Percentiles rank a stretch among this genome's conserved stretches.
Evolutionary conservation across 2,329 filamentous ascomycete species (phyloP).

Genomic region (Fusarium sp.): DNA sequence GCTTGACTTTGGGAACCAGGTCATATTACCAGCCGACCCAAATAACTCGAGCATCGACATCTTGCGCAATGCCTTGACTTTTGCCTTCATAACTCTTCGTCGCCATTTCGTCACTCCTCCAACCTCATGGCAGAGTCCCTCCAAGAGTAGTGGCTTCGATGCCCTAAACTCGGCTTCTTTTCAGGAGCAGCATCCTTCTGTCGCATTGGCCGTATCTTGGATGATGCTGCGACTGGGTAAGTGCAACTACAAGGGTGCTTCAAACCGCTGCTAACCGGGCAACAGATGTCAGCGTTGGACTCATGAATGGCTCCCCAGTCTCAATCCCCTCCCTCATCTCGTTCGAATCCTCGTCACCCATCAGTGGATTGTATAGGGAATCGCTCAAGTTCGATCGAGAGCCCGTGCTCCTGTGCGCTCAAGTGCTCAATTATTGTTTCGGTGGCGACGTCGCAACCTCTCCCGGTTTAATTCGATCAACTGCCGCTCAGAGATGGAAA

Average conservation of each 20-base stretch:
- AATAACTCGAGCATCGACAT: conserved; percentile 20
- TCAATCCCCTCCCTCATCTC: conserved; percentile 46
- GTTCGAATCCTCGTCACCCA: conserved; percentile 35
- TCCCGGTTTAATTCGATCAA: conserved; percentile 28
- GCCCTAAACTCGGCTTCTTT: conserved; percentile 30
- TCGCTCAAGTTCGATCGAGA: conserved; percentile 44
- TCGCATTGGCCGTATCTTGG: conserved; percentile 41
- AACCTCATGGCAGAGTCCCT: conserved; percentile 41
- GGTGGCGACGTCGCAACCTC: conserved; percentile 27
- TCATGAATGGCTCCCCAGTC: conserved; percentile 48
- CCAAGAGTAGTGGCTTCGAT: conserved; percentile 29
- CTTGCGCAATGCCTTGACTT: conserved; percentile 25
- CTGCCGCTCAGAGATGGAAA: conserved; percentile 50
- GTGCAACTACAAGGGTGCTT: not conserved
- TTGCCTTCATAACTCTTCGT: conserved; percentile 30
- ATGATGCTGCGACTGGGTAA: conserved; percentile 50
- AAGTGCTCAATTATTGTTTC: conserved; percentile 54
- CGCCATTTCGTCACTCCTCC: conserved; percentile 37
- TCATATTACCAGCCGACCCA: conserved; percentile 16
- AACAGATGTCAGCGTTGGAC: conserved; percentile 49
- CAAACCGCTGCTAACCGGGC: not conserved
- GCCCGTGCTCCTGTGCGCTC: conserved; percentile 53
- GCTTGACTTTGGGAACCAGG: conserved; percentile 16
- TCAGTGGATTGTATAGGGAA: conserved; percentile 34
- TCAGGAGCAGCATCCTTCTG: conserved; percentile 33